Base-by-base conservation (phyloP, 345 rosid genomes). In the Mercurialis annua region DNA sequence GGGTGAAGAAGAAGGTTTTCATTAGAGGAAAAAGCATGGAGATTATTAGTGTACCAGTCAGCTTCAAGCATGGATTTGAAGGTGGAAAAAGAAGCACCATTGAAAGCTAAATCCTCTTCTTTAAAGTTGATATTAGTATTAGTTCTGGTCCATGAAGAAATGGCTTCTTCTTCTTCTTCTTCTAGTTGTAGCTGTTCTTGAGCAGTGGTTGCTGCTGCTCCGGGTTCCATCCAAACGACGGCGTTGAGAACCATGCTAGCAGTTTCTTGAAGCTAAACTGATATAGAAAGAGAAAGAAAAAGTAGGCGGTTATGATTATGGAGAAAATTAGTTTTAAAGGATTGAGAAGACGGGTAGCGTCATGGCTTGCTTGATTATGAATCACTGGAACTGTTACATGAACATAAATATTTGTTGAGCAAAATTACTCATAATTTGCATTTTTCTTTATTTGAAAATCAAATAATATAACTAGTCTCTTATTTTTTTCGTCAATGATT, bases 61-160 rank as follows among this genome's bases (percentile, higher is more conserved):
- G 77, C 20, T 42, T 88, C 95, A 46, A 90, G 87, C 84, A 88
- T 77, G 72, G 95, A 83, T 67, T 84, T 88, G 78, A 83, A 85
- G 64, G 76, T 75, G 40, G 87, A 67, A 30, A 64, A 56, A 59
- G 83, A 65, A 44, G 54, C 74, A 68, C 57, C 44, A 40, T 14
- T n/a, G 68, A 82, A 69, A 52, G 67, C 47, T 5, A 78, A 40
- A 48, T 73, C 84, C 4, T 66, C 82, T 10, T 51, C 81, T 73
- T 71, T 71, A 31, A 46, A 43, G 26, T 67, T 36, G 76, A 38
- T 74, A 49, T 36, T 12, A 21, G 10, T 24, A 0, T 57, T 62
- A 62, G 71, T 72, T 72, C 81, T 70, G 59, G 87, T 74, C 92
- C 94, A 86, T 6, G 90, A 83, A 71, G 64, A 56, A 30, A 78